Percentiles rank a stretch among this genome's conserved stretches.
Evolutionary conservation across 257 asterid species (phyloP).

Genomic region (Oldenlandia corymbosa): DNA sequence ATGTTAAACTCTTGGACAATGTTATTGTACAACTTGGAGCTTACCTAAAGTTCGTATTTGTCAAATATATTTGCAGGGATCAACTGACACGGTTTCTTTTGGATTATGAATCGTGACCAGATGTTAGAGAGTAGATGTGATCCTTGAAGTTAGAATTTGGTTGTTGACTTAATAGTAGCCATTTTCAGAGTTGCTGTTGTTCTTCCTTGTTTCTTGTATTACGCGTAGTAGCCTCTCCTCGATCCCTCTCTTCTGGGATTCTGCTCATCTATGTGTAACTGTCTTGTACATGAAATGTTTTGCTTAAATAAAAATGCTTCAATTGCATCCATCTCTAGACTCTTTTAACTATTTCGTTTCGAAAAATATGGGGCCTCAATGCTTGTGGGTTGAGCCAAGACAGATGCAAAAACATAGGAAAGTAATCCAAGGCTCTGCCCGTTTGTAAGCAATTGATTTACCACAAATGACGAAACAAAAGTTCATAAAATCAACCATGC

Average conservation of each 20-base stretch:
- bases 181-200: not conserved
- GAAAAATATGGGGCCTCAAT: too few species aligned
- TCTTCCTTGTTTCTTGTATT: not conserved
- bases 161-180: not conserved
- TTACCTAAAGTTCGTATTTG: not conserved
- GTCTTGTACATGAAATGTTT: slow-evolving; percentile 8
- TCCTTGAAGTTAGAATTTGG: not conserved
- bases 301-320: not conserved
- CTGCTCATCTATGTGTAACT: slow-evolving; percentile 6
- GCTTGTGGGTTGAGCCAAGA: not conserved
- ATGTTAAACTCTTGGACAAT: too few species aligned
- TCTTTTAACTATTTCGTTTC: too few species aligned
- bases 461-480: not conserved
- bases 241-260: not conserved
- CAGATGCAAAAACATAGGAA: not conserved
- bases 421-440: not conserved
- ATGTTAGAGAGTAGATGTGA: slow-evolving; percentile 5
- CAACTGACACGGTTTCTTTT: not conserved
- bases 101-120: slow-evolving; percentile 16
- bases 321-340: not conserved
- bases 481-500: not conserved
- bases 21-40: too few species aligned
- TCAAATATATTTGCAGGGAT: not conserved
- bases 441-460: not conserved
- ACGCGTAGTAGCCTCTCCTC: not conserved